Base-by-base conservation (phyloP, 2,329 filamentous ascomycete species). In the Pseudogymnoascus sp. region DNA sequence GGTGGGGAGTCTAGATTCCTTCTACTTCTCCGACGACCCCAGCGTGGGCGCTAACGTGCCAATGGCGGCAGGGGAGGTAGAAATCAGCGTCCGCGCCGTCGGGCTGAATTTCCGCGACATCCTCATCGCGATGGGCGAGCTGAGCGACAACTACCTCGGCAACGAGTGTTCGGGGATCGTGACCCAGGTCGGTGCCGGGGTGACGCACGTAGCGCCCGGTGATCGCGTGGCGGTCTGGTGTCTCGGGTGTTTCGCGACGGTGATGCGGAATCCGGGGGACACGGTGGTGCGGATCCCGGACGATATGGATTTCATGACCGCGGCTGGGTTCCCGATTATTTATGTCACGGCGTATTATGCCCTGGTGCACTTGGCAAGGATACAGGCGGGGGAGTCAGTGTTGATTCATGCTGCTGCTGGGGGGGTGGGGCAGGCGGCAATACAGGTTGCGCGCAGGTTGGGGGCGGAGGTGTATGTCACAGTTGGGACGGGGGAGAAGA, bases 401-500 rank as follows among this genome's bases (percentile, higher is more conserved):
- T 64, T 78, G 6, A 73, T 78, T 0, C 76, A 78, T 53, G 66
- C 70, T 3, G 77, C 70, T 1, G 67, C 74, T 3, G 74, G 75
- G 11, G 73, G 69, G 4, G 65, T 77, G 7, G 76, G 76, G 3
- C 70, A 72, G 41, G 75, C 76, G 0, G 70, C 72, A 1, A 75
- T 78, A n/a, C 63, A 67, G 2, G 38, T 78, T 0, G 71, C 71
- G 2, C 66, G 72, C 33, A 62, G 68, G 7, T 63, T 70, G 1
- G 75, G 72, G 1, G 75, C 75, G 1, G 67, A 72, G 16, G 68
- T 76, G 1, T 76, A 72, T 61, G 65, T 68, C 0, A 76, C 74
- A 0, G 70, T 69, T 1, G 67, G 70, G 2, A 68, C 64, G 28
- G 41, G 66, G 1, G 64, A 62, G 2, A 72, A 72, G 64, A 68